Evolutionary conservation across 768 basidiomycete genomes (phyloP).

Genomic region (Podaxis carcinomalis): DNA sequence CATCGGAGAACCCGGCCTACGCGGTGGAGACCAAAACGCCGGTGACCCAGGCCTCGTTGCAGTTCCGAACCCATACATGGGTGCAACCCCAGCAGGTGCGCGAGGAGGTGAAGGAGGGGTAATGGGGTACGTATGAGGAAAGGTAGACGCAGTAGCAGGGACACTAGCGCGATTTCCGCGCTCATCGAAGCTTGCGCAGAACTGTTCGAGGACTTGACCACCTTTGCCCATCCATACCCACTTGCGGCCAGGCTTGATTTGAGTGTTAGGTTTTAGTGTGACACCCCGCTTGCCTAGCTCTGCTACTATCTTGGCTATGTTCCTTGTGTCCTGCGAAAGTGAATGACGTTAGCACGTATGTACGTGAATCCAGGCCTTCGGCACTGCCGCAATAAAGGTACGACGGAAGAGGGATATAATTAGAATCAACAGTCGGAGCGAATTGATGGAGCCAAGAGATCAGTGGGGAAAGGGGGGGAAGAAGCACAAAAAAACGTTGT

Average conservation of each 20-base stretch:
- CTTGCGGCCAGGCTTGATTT: conserved; percentile 58
- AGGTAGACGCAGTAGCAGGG: not conserved
- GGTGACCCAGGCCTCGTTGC: conserved; percentile 1
- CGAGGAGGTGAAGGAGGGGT: not conserved
- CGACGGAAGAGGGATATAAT: not conserved
- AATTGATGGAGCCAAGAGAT: not conserved
- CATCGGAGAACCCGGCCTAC: conserved; percentile 2
- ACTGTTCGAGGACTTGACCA: conserved; percentile 59
- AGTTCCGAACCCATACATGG: conserved; percentile 3
- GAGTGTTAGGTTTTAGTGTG: conserved; percentile 67
- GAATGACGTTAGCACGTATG: not conserved
- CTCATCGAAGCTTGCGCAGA: conserved; percentile 10
- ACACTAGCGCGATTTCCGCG: not conserved
- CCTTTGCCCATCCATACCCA: conserved; percentile 87
- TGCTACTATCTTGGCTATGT: conserved; percentile 76
- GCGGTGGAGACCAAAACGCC: conserved; percentile 8
- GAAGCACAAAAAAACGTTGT: not conserved
- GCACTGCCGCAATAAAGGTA: not conserved
- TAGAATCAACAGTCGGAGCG: not conserved
- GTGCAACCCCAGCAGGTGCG: not conserved
- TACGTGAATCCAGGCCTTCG: not conserved
- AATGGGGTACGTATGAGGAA: not conserved
- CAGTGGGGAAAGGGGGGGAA: conserved; percentile 2
- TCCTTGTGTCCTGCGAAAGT: conserved; percentile 72
- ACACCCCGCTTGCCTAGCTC: conserved; percentile 73